These are phyloP conservation scores for Cytospora paraplurivora DNA, from an alignment of 2,329 filamentous ascomycete genomes.

Conservation along the genomic window DNA sequence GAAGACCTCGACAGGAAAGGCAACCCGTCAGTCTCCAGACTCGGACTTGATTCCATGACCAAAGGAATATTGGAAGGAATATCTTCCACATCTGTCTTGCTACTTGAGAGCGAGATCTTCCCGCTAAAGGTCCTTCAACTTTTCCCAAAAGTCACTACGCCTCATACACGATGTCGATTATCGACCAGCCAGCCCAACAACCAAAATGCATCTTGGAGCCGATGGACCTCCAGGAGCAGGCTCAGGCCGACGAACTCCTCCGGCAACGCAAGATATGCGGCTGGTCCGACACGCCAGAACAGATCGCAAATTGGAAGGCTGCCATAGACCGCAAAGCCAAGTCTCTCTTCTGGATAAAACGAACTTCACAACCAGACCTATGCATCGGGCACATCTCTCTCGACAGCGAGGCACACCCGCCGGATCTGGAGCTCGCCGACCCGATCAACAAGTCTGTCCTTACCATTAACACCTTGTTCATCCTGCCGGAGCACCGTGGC, in stretches of 20 bases:
- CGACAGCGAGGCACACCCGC: constrained; percentile 17
- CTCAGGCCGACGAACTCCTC: constrained; percentile 25
- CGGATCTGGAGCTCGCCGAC: constrained; percentile 23
- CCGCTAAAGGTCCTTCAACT: too few relatives aligned
- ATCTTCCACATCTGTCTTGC: too few relatives aligned
- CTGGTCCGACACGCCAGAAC: constrained; percentile 17
- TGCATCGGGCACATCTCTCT: constrained; percentile 22
- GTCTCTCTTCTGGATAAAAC: constrained; percentile 23
- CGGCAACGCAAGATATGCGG: constrained; percentile 25
- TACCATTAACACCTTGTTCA: constrained; percentile 26
- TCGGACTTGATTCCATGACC: too few relatives aligned
- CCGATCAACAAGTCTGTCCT: constrained; percentile 24
- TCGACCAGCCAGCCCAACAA: neutral
- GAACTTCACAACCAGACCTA: constrained; percentile 13
- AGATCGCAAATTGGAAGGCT: constrained; percentile 5
- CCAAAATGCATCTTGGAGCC: constrained; percentile 23
- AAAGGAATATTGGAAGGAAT: too few relatives aligned
- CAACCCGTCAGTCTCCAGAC: too few relatives aligned
- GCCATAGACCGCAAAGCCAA: constrained; percentile 9
- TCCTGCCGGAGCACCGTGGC: constrained; percentile 24
- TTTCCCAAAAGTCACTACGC: neutral
- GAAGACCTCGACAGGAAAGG: too few relatives aligned
- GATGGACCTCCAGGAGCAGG: constrained; percentile 21
- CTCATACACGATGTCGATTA: neutral
- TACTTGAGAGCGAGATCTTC: too few relatives aligned